Base-by-base conservation (phyloP, 345 rosid species). In the Arabidopsis arenosa region DNA sequence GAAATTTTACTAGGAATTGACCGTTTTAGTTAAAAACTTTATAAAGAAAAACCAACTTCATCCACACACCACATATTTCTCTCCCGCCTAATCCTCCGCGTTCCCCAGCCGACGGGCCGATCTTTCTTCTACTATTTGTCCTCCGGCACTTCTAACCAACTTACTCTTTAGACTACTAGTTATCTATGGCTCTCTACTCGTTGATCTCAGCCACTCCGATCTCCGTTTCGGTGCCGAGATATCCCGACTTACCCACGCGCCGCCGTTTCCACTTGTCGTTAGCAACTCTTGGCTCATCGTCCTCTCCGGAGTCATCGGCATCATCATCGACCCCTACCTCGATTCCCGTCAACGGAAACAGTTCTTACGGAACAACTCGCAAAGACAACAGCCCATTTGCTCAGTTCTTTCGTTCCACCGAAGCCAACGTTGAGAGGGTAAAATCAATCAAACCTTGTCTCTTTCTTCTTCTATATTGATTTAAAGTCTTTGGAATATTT, bases 401-500 rank as follows among this genome's bases (percentile, higher is more conserved):
- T 37, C 77, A 77, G 17, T 75, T 91, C 74, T 58, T 87, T 74
- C 87, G 83, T 60, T 77, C 96, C 80, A 81, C 90, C 2, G 97
- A 93, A 75, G 79, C 96, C 36, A 82, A 75, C 68, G 86, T 93
- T 45, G 98, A 93, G 43, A 91, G 86, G 86, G 98, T 89, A 76
- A 45, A 13, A 3, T 28, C 47, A 15, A 26, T 28, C 37, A 5
- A 55, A 30, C 35, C 3, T 35, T 36, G 48, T 21, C 14, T 49
- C 41, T 58, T 47, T 59, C 76, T 70, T 65, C 74, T 30, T 70
- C 7, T 1, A 13, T 47, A 28, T 7, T 55, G 66, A 66, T 32
- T 56, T 12, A 15, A 5, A 69, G 52, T 40, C 41, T 56, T 68
- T 67, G 37, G 13, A 9, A 1, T 47, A 18, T 43, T 11, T 40